A percentile compares a stretch with the other conserved stretches of the same genome.
phyloP scores from a whole-genome alignment of 1,284 basidiomycete species.

The Naganishia albida region DNA sequence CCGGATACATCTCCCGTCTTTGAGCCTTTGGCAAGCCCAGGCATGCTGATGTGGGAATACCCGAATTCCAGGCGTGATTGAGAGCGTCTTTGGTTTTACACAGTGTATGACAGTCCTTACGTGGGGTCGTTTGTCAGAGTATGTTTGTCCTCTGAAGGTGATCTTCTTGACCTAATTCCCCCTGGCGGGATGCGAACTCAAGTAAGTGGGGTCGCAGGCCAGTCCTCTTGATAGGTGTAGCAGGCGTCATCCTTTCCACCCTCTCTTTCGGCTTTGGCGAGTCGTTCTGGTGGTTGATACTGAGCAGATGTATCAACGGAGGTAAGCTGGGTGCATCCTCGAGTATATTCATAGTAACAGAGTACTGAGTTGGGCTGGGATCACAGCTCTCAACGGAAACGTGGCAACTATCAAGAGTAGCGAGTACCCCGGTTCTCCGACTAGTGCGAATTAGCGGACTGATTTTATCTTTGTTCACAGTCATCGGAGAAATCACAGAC shows the following conservation, averaged over 20 bases:
- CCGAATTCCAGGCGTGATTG: neutral
- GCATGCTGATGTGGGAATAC: neutral
- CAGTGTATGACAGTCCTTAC: constrained; percentile 20
- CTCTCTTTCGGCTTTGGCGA: constrained; percentile 22
- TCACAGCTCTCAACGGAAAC: constrained; percentile 32
- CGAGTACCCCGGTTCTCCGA: neutral
- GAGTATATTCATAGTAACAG: neutral
- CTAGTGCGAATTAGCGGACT: neutral
- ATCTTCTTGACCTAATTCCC: too few species aligned
- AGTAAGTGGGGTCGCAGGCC: constrained; percentile 25
- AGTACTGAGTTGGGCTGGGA: neutral
- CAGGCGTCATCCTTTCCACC: constrained; percentile 13
- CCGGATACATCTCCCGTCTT: neutral
- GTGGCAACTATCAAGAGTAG: constrained; percentile 34
- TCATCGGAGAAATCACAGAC: constrained; percentile 36
- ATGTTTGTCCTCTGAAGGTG: neutral
- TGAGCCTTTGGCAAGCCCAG: too few species aligned
- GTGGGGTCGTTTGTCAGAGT: constrained; percentile 29
- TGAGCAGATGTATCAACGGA: constrained; percentile 18
- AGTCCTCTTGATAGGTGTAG: constrained; percentile 12
- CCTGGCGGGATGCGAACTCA: neutral
- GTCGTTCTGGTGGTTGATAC: constrained; percentile 11
- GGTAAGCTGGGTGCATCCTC: neutral
- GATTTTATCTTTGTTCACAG: neutral
- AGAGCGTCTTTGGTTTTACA: constrained; percentile 23